Evolutionary conservation across 345 rosid genomes (phyloP), one percentile per base, ranked within the genome.

Genomic region (Pugionium cornutum): DNA sequence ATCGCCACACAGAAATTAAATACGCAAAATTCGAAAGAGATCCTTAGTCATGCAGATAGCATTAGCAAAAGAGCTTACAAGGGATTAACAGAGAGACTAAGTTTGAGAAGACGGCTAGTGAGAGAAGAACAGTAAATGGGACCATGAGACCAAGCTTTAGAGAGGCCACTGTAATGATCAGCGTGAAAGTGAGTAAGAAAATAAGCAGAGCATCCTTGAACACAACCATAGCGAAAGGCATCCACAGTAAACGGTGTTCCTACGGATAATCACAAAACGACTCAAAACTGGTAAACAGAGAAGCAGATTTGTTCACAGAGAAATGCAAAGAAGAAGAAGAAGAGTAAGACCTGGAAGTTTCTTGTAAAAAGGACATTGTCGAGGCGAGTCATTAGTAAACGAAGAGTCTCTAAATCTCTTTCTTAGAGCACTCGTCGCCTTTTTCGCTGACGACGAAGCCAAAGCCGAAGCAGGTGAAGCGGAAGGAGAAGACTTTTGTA

Each of bases 121-220:
- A 89, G 76, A 52, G 83, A 80, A 26, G 82, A 77, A 41, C 94
- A 85, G 53, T 85, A 85, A 45, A 89, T 81, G 5, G 87, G 91
- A 57, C 89, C 91, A 33, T 86, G 86, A 34, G 86, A 81, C 96
- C 94, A 86, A 59, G 69, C 52, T 62, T 83, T 89, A 49, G 80
- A 70, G 57, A 89, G 91, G 36, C 96, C 96, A 54, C 80, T 87
- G 40, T 85, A 89, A 50, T 86, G 94, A 81, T 89, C 94, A 62
- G 58, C 70, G 56, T 86, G 96, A 67, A 83, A 89, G 50, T 89
- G 92, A n/a, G 91, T 83, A 50, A 86, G 87, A 67, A 89, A 89
- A 69, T 85, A 89, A 8, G 94, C 94, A 54, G 73, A 83, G 34
- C 84, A 89, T 28, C 85, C 88, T 68, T 78, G 78, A 29, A 89